These are phyloP conservation scores for Leishmania tropica DNA, from an alignment of 208 protist species.

Conservation along the genomic window DNA sequence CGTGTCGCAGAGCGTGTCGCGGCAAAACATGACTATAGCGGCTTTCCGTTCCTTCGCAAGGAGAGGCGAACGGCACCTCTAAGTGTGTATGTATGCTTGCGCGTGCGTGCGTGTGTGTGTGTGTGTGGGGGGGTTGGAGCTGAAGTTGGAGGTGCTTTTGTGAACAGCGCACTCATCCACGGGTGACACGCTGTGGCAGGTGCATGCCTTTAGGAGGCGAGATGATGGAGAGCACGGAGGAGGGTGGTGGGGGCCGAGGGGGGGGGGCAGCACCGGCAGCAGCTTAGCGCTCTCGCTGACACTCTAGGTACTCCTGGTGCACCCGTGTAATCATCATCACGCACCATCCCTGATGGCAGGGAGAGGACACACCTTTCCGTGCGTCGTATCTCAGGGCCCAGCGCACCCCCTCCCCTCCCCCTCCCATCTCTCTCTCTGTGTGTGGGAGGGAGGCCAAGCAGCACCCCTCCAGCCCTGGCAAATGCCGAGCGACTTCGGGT, in stretches of 20 bases:
- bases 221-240: no score
- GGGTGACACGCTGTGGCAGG: no score
- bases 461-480: background rate
- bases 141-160: background rate
- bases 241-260: no score
- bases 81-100: background rate
- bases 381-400: background rate
- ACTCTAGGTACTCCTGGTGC: background rate
- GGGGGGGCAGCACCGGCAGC: no score
- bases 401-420: no score
- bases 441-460: background rate
- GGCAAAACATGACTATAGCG: conserved; percentile 4
- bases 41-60: background rate
- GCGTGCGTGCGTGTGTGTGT: no score
- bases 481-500: background rate
- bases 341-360: background rate
- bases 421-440: background rate
- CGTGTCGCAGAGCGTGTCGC: conserved; percentile 18
- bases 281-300: background rate
- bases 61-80: background rate
- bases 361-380: background rate
- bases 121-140: no score
- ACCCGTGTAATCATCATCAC: background rate
- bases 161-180: no score
- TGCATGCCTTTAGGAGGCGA: no score